A percentile compares a stretch with the other conserved stretches of the same genome.
phyloP scores from a whole-genome alignment of 345 rosid species.

The Gossypium herbaceum region DNA sequence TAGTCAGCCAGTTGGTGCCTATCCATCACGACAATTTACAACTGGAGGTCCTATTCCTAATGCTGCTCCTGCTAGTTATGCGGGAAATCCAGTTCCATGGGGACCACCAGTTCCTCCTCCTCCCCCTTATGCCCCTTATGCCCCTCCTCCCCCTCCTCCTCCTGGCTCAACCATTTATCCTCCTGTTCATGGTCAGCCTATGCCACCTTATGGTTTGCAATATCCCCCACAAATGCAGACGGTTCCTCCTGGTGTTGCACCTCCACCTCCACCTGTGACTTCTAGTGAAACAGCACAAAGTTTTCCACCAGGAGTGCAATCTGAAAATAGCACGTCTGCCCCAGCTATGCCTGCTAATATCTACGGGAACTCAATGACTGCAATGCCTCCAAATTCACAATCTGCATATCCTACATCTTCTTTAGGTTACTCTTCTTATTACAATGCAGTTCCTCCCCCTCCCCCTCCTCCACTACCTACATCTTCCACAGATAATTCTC shows the following conservation, averaged over 20 bases:
- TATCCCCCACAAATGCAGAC: constrained; percentile 71
- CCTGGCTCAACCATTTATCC: constrained; percentile 68
- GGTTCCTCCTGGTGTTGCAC: constrained; percentile 60
- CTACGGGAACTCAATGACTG: constrained; percentile 43
- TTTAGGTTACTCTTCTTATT: constrained; percentile 66
- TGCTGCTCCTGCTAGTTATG: constrained; percentile 50
- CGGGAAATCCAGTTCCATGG: constrained; percentile 78
- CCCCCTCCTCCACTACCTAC: constrained; percentile 48
- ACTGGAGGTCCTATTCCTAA: constrained; percentile 67
- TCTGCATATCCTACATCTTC: constrained; percentile 55
- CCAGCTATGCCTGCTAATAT: constrained; percentile 47
- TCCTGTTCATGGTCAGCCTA: constrained; percentile 79
- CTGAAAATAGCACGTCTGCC: constrained; percentile 55
- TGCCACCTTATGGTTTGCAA: constrained; percentile 80
- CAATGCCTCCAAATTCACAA: constrained; percentile 45
- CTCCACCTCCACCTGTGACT: constrained; percentile 39
- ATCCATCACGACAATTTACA: constrained; percentile 73
- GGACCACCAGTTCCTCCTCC: constrained; percentile 79
- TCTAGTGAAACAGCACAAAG: constrained; percentile 69
- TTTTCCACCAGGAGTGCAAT: constrained; percentile 87
- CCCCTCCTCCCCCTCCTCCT: constrained; percentile 74
- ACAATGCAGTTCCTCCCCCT: constrained; percentile 72
- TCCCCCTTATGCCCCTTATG: constrained; percentile 60
- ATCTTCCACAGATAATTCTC: constrained; percentile 50
- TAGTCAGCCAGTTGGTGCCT: constrained; percentile 60